Conservation (phyloP, 2,329 filamentous ascomycete species). For the Verticillium nubilum region DNA sequence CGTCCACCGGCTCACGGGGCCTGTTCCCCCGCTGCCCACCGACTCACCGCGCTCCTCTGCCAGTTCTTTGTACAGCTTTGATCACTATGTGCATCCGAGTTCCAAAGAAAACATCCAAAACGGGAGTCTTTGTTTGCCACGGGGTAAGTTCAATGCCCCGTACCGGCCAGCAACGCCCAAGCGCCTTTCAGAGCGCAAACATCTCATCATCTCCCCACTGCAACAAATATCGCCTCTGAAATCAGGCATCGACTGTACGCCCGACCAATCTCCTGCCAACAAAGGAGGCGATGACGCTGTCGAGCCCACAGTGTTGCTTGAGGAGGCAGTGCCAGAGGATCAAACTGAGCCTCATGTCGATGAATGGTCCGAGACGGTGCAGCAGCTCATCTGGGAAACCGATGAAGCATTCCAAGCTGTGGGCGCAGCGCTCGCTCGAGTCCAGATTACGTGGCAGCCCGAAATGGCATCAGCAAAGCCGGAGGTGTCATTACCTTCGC, state of each 20-base stretch:
- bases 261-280: not conserved
- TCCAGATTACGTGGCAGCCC: not conserved
- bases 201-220: conserved; percentile 7
- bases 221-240: not conserved
- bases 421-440: conserved; percentile 32
- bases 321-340: conserved; percentile 3
- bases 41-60: conserved; percentile 33
- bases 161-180: conserved; percentile 7
- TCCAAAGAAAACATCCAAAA: conserved; percentile 20
- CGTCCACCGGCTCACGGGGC: conserved; percentile 30
- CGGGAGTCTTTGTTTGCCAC: conserved; percentile 27
- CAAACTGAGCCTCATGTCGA: conserved; percentile 4
- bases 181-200: conserved; percentile 12
- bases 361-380: conserved; percentile 29
- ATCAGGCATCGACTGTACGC: not conserved
- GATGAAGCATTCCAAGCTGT: conserved; percentile 45
- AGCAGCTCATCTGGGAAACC: conserved; percentile 41
- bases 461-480: not conserved
- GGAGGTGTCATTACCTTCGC: not conserved
- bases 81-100: conserved; percentile 14
- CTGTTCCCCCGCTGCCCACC: conserved; percentile 30
- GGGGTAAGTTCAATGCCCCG: not conserved
- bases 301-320: not conserved
- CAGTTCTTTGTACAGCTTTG: conserved; percentile 40
- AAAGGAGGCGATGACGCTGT: not conserved